Percentiles rank a stretch among this genome's conserved stretches.
These are phyloP conservation scores for Chlorella ohadii DNA, from an alignment of 139 green algal species.

Conservation along the genomic window DNA sequence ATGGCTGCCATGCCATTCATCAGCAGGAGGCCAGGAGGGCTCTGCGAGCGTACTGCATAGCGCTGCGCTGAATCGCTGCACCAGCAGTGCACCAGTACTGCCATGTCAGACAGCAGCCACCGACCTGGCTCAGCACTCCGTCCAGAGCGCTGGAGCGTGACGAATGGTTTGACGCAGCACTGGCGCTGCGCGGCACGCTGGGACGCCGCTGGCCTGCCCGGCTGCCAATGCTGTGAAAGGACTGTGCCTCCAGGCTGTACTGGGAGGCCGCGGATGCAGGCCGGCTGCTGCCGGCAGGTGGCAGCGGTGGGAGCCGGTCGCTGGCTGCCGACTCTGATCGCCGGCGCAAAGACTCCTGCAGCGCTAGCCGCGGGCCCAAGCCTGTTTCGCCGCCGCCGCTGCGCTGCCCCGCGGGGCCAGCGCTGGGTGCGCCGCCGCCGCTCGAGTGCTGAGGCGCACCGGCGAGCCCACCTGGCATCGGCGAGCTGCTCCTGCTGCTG, in stretches of 20 bases:
- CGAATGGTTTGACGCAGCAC: not conserved
- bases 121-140: constrained; percentile 14
- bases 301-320: not conserved
- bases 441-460: not conserved
- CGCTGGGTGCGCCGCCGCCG: not conserved
- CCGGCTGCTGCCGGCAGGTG: not conserved
- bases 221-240: not conserved
- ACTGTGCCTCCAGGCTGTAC: not conserved
- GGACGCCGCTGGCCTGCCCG: too few species aligned
- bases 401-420: too few species aligned
- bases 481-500: too few species aligned
- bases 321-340: too few species aligned
- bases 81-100: too few species aligned
- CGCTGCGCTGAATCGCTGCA: too few species aligned
- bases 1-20: not conserved
- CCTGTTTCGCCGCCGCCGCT: too few species aligned
- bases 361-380: too few species aligned
- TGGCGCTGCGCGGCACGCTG: not conserved
- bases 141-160: not conserved
- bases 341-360: too few species aligned
- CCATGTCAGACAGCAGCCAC: too few species aligned
- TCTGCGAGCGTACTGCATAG: too few species aligned
- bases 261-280: not conserved
- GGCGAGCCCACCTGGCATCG: not conserved
- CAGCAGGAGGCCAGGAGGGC: not conserved